phyloP scores from a whole-genome alignment of 1,284 basidiomycete genomes.

The Apiotrichum porosum region DNA sequence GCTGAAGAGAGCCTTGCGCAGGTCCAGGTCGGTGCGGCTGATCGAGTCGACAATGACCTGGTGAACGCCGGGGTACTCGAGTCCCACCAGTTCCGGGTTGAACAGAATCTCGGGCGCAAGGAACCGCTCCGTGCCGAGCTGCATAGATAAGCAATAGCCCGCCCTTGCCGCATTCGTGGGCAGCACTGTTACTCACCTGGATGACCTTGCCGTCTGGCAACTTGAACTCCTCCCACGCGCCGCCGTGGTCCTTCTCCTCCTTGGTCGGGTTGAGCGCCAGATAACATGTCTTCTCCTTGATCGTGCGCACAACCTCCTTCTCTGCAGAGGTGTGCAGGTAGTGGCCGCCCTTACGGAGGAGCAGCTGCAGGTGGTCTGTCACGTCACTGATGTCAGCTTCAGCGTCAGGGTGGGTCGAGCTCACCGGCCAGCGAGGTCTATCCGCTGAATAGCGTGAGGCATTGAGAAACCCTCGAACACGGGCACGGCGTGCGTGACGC shows the following conservation, averaged over 20 bases:
- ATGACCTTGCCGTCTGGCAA: conserved; percentile 94
- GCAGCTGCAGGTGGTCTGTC: conserved; percentile 89
- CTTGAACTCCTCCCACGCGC: conserved; percentile 80
- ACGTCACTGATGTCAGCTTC: conserved; percentile 65
- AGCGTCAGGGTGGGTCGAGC: too few species aligned
- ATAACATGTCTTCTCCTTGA: conserved; percentile 98
- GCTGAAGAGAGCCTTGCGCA: conserved; percentile 89
- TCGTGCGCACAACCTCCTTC: conserved; percentile 91
- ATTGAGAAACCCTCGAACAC: conserved; percentile 99
- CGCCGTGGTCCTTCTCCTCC: conserved; percentile 82
- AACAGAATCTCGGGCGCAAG: conserved; percentile 96
- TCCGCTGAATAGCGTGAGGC: conserved; percentile 93
- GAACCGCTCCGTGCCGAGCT: conserved; percentile 94
- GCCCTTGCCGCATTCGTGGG: too few species aligned
- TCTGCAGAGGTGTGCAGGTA: conserved; percentile 96
- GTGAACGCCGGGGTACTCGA: conserved; percentile 95
- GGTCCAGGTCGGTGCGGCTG: conserved; percentile 60
- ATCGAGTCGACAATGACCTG: conserved; percentile 62
- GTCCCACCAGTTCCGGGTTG: conserved; percentile 93
- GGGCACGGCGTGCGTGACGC: conserved; percentile 97
- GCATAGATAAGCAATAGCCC: not conserved
- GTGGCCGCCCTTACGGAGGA: conserved; percentile 90
- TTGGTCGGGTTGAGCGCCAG: conserved; percentile 83
- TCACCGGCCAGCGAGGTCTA: conserved; percentile 91
- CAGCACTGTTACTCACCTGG: conserved; percentile 59